phyloP scores from a whole-genome alignment of 306 rosid species.

The Pueraria montana region DNA sequence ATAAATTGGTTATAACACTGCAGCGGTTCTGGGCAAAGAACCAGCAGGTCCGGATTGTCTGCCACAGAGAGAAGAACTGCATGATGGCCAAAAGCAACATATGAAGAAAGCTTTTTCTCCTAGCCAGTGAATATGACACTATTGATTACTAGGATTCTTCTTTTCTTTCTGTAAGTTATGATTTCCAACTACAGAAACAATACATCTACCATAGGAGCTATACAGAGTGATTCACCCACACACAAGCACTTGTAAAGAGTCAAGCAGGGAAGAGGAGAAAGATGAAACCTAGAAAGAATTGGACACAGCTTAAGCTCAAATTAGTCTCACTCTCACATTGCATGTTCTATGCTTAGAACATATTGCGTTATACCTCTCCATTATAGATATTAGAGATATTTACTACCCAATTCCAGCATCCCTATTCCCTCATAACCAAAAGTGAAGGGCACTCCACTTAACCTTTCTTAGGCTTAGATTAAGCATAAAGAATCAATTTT shows the following conservation, averaged over 20 bases:
- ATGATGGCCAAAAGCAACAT: conserved; percentile 35
- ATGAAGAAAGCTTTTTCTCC: conserved; percentile 40
- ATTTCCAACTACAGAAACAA: conserved; percentile 38
- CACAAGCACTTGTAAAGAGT: conserved; percentile 31
- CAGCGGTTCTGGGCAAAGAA: conserved; percentile 28
- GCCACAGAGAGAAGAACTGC: conserved; percentile 48
- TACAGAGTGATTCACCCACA: conserved; percentile 43
- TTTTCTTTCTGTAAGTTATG: conserved; percentile 42
- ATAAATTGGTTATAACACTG: conserved; percentile 33
- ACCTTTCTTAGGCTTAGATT: conserved; percentile 37
- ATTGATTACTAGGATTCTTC: conserved; percentile 37
- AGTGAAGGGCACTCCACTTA: neutral
- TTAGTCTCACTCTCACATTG: conserved; percentile 22
- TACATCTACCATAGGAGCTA: conserved; percentile 35
- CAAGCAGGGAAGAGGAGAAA: conserved; percentile 28
- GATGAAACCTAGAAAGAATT: conserved; percentile 31
- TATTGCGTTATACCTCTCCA: conserved; percentile 10
- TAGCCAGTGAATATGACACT: conserved; percentile 23
- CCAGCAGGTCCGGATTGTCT: conserved; percentile 26
- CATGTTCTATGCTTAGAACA: conserved; percentile 36
- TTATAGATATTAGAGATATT: conserved; percentile 20
- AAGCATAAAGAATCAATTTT: conserved; percentile 12
- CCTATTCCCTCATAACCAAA: no score
- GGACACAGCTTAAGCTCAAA: conserved; percentile 36
- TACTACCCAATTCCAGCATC: conserved; percentile 7